These are phyloP conservation scores for Raddia distichophylla DNA, from an alignment of 176 grass and related monocot genomes.

Conservation along the genomic window DNA sequence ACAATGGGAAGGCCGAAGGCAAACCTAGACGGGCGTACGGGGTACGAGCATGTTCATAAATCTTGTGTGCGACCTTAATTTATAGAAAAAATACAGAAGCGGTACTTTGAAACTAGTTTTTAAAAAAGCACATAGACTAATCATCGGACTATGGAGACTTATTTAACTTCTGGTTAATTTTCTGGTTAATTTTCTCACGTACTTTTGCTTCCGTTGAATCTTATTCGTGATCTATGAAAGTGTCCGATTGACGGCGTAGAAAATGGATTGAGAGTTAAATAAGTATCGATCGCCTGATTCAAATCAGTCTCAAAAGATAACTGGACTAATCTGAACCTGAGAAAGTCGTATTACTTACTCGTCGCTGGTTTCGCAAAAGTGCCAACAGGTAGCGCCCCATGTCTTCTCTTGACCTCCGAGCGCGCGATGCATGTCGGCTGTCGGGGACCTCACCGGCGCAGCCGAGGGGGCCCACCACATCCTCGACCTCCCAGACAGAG, in stretches of 20 bases:
- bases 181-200: too few species aligned
- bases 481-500: conserved; percentile 46
- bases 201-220: too few species aligned
- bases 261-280: too few species aligned
- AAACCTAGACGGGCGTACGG: neutral
- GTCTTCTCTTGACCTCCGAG: conserved; percentile 3
- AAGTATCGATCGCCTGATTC: too few species aligned
- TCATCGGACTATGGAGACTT: too few species aligned
- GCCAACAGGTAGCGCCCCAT: neutral
- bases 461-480: neutral
- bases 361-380: neutral
- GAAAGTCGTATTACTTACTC: neutral
- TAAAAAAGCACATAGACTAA: neutral
- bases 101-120: neutral
- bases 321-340: neutral
- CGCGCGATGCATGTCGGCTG: neutral
- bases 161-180: too few species aligned
- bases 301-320: too few species aligned
- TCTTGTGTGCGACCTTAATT: too few species aligned
- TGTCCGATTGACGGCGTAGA: too few species aligned
- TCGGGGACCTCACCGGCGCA: neutral
- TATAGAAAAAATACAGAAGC: neutral
- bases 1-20: neutral
- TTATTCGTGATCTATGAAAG: too few species aligned
- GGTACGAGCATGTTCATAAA: too few species aligned